These are phyloP conservation scores for Pseudonitzschia delicatissima DNA, from an alignment of 108 stramenopile species.

Conservation along the genomic window DNA sequence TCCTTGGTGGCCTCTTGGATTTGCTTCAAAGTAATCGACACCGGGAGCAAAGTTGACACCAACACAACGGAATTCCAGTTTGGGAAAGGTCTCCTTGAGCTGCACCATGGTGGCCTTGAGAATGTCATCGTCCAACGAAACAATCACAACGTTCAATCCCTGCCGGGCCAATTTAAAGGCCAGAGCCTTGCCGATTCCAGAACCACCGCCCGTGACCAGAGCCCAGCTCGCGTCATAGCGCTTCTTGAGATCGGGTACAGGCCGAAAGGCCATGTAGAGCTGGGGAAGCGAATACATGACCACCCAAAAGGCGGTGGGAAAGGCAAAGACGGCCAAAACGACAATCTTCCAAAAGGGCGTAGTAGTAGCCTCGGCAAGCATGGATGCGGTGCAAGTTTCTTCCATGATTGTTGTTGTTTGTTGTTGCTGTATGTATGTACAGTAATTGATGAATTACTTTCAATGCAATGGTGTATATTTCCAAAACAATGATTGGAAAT, in stretches of 20 bases:
- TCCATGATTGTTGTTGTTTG: neutral
- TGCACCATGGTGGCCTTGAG: constrained; percentile 84
- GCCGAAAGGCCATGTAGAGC: constrained; percentile 67
- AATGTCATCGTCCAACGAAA: constrained; percentile 89
- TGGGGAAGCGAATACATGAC: constrained; percentile 77
- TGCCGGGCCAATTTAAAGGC: constrained; percentile 90
- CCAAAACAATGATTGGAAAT: neutral
- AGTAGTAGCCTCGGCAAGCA: neutral
- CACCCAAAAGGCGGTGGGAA: constrained; percentile 83
- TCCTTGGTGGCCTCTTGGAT: constrained; percentile 88
- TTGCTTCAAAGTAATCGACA: constrained; percentile 79
- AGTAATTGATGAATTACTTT: neutral
- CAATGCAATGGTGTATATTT: neutral
- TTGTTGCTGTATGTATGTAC: neutral
- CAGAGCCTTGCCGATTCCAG: constrained; percentile 95
- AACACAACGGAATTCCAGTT: constrained; percentile 87
- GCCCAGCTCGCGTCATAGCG: constrained; percentile 95
- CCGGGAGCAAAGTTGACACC: constrained; percentile 85
- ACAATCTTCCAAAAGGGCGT: constrained; percentile 10
- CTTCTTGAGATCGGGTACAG: constrained; percentile 85
- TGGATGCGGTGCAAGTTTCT: constrained; percentile 13
- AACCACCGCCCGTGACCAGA: constrained; percentile 94
- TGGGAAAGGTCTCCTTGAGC: constrained; percentile 71
- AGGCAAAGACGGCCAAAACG: constrained; percentile 42
- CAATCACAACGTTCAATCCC: constrained; percentile 97